Evolutionary conservation across 2,329 filamentous ascomycete species (phyloP).

Genomic region (Mycosphaerelloides madeirae): DNA sequence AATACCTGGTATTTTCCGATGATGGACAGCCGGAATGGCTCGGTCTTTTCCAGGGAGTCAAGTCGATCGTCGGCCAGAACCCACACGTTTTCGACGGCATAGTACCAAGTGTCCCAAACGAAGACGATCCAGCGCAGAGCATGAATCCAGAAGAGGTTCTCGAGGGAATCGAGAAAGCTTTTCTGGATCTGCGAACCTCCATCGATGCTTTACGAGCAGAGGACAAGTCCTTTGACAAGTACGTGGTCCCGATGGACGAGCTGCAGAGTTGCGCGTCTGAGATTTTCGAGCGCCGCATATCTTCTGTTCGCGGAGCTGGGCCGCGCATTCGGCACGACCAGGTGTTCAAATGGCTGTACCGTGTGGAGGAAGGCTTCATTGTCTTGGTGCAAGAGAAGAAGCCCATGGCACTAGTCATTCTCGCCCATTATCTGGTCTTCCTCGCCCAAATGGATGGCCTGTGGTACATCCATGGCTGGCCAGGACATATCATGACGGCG

Average conservation of each 20-base stretch:
- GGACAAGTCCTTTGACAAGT: conserved; percentile 14
- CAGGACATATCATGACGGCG: conserved; percentile 12
- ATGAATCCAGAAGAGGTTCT: conserved; percentile 8
- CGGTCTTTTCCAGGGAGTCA: conserved; percentile 15
- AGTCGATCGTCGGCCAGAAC: conserved; percentile 10
- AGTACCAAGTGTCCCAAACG: neutral
- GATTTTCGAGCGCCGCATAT: conserved; percentile 6
- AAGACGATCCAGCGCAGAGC: neutral
- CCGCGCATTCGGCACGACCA: conserved; percentile 5
- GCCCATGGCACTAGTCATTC: conserved; percentile 16
- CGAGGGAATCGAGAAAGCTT: conserved; percentile 4
- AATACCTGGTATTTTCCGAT: conserved; percentile 16
- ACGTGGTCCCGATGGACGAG: conserved; percentile 10
- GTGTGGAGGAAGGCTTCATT: conserved; percentile 12
- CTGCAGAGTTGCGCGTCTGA: conserved; percentile 7
- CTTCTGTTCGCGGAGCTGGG: neutral
- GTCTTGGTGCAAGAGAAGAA: conserved; percentile 9
- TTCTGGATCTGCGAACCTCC: conserved; percentile 6
- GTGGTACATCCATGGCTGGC: conserved; percentile 19
- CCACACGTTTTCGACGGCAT: conserved; percentile 1
- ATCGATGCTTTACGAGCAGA: conserved; percentile 14
- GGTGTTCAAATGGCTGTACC: conserved; percentile 16
- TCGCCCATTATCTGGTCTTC: conserved; percentile 14
- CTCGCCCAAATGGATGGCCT: conserved; percentile 8
- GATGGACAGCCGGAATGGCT: conserved; percentile 16